phyloP scores from a whole-genome alignment of 768 basidiomycete species.

The Scleroderma citrinum region DNA sequence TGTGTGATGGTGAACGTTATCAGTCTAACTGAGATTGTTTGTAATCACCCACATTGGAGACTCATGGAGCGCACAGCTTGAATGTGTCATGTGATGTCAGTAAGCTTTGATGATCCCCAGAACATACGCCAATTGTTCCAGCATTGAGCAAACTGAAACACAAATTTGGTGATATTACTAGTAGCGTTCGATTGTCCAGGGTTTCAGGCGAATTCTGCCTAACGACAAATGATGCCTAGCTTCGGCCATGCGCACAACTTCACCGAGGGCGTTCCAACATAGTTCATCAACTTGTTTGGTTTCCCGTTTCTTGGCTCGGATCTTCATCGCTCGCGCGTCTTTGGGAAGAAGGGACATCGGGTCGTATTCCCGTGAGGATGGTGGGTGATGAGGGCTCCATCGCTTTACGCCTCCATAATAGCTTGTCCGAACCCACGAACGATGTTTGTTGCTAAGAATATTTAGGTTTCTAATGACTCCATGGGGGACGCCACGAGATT shows the following conservation, averaged over 20 bases:
- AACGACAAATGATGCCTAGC: slow-evolving; percentile 44
- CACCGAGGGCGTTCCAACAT: slow-evolving; percentile 44
- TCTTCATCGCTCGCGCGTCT: slow-evolving; percentile 10
- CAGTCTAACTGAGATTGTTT: not conserved
- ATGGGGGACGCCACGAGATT: slow-evolving; percentile 58
- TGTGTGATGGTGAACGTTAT: not conserved
- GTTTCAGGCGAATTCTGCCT: slow-evolving; percentile 37
- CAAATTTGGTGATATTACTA: not conserved
- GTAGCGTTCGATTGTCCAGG: slow-evolving; percentile 14
- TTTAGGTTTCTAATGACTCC: slow-evolving; percentile 47
- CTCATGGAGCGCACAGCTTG: no score
- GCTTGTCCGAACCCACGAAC: slow-evolving; percentile 19
- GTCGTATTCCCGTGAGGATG: slow-evolving; percentile 16
- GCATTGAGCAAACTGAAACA: not conserved
- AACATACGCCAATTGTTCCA: not conserved
- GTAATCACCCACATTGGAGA: not conserved
- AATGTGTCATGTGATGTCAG: not conserved
- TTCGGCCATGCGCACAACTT: slow-evolving; percentile 56
- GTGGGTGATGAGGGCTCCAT: slow-evolving; percentile 37
- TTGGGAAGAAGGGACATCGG: slow-evolving; percentile 8
- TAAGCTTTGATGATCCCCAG: no score
- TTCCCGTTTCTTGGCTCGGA: slow-evolving; percentile 15
- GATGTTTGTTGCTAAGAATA: slow-evolving; percentile 26
- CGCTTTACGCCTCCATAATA: slow-evolving; percentile 15
- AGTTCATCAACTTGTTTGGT: slow-evolving; percentile 29